These are phyloP conservation scores for Neurospora sp. DNA, from an alignment of 495 filamentous ascomycete genomes.

Conservation along the genomic window DNA sequence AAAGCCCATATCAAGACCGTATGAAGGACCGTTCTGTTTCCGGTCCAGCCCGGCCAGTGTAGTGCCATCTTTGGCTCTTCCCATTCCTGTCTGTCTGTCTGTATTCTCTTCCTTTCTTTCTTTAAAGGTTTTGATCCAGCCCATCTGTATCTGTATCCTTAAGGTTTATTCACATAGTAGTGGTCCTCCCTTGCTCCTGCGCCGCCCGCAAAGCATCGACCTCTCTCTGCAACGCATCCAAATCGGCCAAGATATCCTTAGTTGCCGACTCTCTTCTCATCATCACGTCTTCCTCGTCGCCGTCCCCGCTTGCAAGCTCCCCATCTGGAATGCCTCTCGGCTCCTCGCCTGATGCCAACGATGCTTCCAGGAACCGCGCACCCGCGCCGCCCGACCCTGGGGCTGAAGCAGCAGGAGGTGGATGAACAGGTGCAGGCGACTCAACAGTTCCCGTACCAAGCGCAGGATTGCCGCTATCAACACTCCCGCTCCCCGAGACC, in stretches of 20 bases:
- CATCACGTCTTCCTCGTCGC: not conserved
- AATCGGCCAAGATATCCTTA: conserved; percentile 55
- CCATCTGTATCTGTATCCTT: not conserved
- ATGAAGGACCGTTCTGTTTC: not conserved
- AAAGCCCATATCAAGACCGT: not conserved
- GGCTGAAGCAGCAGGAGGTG: conserved; percentile 6
- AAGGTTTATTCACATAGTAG: not conserved
- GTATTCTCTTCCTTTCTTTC: not conserved
- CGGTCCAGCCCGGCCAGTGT: not conserved
- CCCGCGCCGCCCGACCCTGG: conserved; percentile 2
- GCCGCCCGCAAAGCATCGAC: conserved; percentile 54
- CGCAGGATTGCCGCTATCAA: conserved; percentile 15
- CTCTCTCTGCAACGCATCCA: conserved; percentile 58
- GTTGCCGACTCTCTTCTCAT: conserved; percentile 10
- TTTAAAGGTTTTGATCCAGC: not conserved
- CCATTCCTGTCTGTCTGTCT: not conserved
- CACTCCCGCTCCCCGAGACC: conserved; percentile 43
- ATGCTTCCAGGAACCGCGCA: conserved; percentile 5
- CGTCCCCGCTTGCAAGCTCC: not conserved
- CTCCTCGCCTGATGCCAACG: conserved; percentile 9
- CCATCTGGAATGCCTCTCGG: not conserved
- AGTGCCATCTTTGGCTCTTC: not conserved
- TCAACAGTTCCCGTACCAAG: not conserved
- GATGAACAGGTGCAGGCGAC: conserved; percentile 4
- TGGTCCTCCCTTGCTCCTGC: not conserved